phyloP scores from a whole-genome alignment of 1,139 yeast species.

The Scheffersomyces titani region DNA sequence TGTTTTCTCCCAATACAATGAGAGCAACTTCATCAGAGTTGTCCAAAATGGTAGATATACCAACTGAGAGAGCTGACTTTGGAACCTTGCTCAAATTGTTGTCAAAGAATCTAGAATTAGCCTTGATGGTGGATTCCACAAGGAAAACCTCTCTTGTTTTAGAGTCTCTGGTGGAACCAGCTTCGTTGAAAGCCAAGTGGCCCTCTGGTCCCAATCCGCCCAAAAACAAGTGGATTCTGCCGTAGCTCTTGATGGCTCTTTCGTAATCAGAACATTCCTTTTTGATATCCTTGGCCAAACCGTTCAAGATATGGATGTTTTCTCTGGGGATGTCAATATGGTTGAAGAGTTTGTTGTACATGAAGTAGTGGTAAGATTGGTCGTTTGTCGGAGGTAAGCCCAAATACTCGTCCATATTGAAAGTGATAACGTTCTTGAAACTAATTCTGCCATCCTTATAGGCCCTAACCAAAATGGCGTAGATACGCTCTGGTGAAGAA shows the following conservation, averaged over 20 bases:
- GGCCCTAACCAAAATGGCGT: conserved; percentile 48
- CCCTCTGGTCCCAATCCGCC: conserved; percentile 71
- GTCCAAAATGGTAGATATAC: conserved; percentile 62
- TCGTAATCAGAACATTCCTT: conserved; percentile 55
- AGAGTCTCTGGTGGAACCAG: conserved; percentile 52
- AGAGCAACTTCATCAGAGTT: conserved; percentile 56
- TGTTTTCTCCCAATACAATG: conserved; percentile 48
- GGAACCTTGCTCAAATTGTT: conserved; percentile 54
- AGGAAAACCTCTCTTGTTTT: conserved; percentile 51
- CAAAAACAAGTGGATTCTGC: conserved; percentile 56
- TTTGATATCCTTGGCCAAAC: conserved; percentile 48
- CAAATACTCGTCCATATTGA: conserved; percentile 65
- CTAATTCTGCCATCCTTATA: conserved; percentile 46
- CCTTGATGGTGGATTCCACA: conserved; percentile 55
- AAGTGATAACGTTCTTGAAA: conserved; percentile 58
- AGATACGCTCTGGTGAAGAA: conserved; percentile 64
- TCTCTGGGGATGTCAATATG: conserved; percentile 57
- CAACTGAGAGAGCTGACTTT: conserved; percentile 55
- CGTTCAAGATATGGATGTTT: conserved; percentile 59
- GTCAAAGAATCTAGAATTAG: conserved; percentile 58
- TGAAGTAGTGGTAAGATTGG: conserved; percentile 63
- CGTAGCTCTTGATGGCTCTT: conserved; percentile 48
- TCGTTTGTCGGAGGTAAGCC: conserved; percentile 50
- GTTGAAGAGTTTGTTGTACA: conserved; percentile 59
- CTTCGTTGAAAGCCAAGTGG: conserved; percentile 65